Evolutionary conservation across 768 basidiomycete genomes (phyloP).

Genomic region (Amanita thiersii): DNA sequence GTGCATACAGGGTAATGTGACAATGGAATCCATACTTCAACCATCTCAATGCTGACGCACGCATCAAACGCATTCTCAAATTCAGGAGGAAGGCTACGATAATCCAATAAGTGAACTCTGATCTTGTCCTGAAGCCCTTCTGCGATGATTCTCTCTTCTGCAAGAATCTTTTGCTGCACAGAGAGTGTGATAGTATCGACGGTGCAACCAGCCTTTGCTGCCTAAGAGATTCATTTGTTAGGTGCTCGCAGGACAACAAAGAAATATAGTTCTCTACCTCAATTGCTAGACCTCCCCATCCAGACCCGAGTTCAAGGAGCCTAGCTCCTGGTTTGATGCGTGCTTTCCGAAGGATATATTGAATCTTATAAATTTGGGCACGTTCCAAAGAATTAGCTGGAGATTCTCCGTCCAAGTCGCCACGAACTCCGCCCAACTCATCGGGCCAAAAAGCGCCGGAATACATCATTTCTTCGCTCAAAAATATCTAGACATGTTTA

Average conservation of each 20-base stretch:
- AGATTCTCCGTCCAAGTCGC: constrained; percentile 16
- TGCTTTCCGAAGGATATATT: constrained; percentile 34
- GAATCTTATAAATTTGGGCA: constrained; percentile 11
- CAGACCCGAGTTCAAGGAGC: constrained; percentile 47
- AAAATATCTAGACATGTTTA: constrained; percentile 18
- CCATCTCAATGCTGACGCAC: constrained; percentile 32
- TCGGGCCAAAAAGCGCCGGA: constrained; percentile 42
- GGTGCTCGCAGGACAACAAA: constrained; percentile 26
- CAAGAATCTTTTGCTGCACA: constrained; percentile 36
- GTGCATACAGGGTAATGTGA: too few species aligned
- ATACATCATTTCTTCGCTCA: constrained; percentile 47
- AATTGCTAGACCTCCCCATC: constrained; percentile 47
- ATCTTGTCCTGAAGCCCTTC: constrained; percentile 31
- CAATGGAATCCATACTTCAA: constrained; percentile 20
- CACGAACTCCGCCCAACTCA: constrained; percentile 25
- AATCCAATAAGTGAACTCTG: constrained; percentile 45
- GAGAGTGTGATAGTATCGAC: constrained; percentile 51
- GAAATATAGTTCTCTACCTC: constrained; percentile 21
- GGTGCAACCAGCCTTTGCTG: constrained; percentile 19
- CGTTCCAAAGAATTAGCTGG: constrained; percentile 8
- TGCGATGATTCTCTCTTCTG: constrained; percentile 28
- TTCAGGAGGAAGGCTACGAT: constrained; percentile 35
- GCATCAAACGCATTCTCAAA: constrained; percentile 38
- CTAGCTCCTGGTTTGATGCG: constrained; percentile 36
- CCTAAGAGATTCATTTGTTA: constrained; percentile 12